Evolutionary conservation across 441 rosid genomes (phyloP), one percentile per base, ranked within the genome.

Genomic region (Sinapis alba): DNA sequence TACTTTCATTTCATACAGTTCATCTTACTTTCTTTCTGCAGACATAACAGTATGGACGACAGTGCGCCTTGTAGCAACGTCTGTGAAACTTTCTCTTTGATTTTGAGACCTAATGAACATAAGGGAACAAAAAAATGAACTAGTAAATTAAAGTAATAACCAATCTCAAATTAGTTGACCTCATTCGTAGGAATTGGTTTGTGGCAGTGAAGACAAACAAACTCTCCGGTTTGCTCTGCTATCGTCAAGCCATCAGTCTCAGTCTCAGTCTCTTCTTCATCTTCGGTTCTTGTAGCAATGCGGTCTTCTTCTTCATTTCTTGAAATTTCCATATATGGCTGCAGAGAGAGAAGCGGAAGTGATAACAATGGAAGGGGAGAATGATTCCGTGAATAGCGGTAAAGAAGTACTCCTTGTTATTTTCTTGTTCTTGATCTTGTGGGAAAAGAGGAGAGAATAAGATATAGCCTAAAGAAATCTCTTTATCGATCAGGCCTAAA

Each of bases 31-130:
- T 89, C 26, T 85, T 78, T 18, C 32, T 62, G 84, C 98, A 94
- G 70, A 94, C 94, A 83, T 87, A 96, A 53, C 98, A 94, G 74
- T 77, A 88, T 2, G 91, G 94, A 68, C 86, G 85, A 75, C 87
- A 78, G 23, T 66, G 85, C 75, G 86, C 85, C 84, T 87, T 94
- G 59, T 87, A 81, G 81, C 98, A 94, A 71, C 86, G 54, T 83
- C 82, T 89, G 80, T 94, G 98, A 62, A 88, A 92, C 18, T 89
- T 92, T 23, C 79, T 27, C 36, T 30, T 74, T 56, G 50, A 13
- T 15, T 8, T 67, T 15, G 53, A 24, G 60, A 12, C 4, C 78
- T 74, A 56, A 56, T 3, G 15, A 38, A 38, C 45, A 38, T 38
- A 11, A 38, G 45, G 11, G 45, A 12, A 15, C 9, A 13, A 13